These are phyloP conservation scores for Phytophthora uliginosa DNA, from an alignment of 352 stramenopile species.

Conservation along the genomic window DNA sequence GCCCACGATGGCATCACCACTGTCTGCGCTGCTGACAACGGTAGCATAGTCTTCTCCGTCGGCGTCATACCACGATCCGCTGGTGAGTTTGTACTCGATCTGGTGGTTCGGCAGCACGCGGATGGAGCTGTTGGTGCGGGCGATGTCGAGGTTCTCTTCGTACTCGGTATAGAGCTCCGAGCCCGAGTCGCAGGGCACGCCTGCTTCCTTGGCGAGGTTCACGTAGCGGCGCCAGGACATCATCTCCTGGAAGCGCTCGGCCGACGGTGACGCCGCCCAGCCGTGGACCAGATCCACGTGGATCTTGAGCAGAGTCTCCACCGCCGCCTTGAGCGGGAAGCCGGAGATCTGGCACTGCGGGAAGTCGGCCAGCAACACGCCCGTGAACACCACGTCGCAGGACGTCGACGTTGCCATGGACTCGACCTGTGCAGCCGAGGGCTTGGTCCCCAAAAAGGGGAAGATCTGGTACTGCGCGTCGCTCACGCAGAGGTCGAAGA, in stretches of 20 bases:
- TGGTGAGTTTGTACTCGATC: conserved; percentile 45
- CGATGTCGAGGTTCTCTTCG: conserved; percentile 46
- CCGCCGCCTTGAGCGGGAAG: conserved; percentile 60
- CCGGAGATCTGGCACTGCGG: conserved; percentile 62
- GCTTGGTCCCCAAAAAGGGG: conserved; percentile 53
- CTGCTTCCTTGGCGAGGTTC: conserved; percentile 54
- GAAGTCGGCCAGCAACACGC: conserved; percentile 48
- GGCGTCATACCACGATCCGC: conserved; percentile 38
- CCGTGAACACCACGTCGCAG: conserved; percentile 62
- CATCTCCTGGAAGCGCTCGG: conserved; percentile 54
- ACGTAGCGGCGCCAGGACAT: conserved; percentile 58
- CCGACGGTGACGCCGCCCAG: conserved; percentile 30
- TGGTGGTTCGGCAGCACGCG: conserved; percentile 41
- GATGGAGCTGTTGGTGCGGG: conserved; percentile 40
- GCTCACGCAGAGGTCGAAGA: conserved; percentile 59
- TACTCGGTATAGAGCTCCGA: conserved; percentile 61
- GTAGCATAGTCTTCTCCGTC: conserved; percentile 26
- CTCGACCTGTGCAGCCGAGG: conserved; percentile 52
- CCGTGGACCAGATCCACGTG: conserved; percentile 47
- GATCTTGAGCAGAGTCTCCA: conserved; percentile 69
- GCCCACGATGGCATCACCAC: conserved; percentile 18
- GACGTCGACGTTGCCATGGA: conserved; percentile 45
- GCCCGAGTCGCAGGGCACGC: conserved; percentile 52
- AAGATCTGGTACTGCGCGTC: conserved; percentile 74
- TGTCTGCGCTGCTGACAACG: conserved; percentile 10